Base-by-base conservation (phyloP, 768 basidiomycete species). In the Plicaturopsis crispa region DNA sequence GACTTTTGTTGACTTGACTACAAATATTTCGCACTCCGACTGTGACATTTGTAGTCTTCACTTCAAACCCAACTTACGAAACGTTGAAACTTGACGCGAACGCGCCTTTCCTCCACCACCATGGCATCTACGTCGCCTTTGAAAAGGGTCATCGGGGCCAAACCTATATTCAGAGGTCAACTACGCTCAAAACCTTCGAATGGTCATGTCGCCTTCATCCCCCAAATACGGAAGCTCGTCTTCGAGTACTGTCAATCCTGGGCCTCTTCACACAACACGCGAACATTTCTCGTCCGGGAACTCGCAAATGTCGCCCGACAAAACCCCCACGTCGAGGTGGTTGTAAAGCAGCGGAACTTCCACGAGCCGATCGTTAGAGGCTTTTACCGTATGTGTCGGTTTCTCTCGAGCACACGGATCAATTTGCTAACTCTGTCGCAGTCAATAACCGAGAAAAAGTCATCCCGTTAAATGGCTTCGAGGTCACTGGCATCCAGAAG, bases 381-480 rank as follows among this genome's bases (percentile, higher is more conserved):
- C 4, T 82, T 90, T 54, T 93, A 92, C 52, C 66, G 89, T 89
- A 35, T 36, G 73, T 66, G 6, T 14, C 34, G 23, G 16, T 33
- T 20, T 38, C 41, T 48, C 31, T 48, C 41, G 8, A 17, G 39
- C 17, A 33, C 24, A 17, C 17, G 17, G 30, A 5, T 23, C 14
- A 33, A 19, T 26, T 16, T 42, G 43, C 45, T 53, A 42, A 51
- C 47, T 45, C 13, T 21, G 37, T n/a, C 40, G 12, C 55, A 94
- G 91, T 78, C 50, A 93, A 91, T 60, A 73, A 78, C 57, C 73
- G 86, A 39, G 86, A 90, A 62, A 94, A 94, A 65, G 89, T 90
- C 55, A 72, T 94, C 34, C 73, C 84, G 35, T 68, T 93, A 32
- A 82, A 85, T 43, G 72, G 71, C 24, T 74, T 89, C 44, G 76